A percentile compares a stretch with the other conserved stretches of the same genome.
These are phyloP conservation scores for Colletotrichum sp. DNA, from an alignment of 2,329 filamentous ascomycete genomes.

Conservation along the genomic window DNA sequence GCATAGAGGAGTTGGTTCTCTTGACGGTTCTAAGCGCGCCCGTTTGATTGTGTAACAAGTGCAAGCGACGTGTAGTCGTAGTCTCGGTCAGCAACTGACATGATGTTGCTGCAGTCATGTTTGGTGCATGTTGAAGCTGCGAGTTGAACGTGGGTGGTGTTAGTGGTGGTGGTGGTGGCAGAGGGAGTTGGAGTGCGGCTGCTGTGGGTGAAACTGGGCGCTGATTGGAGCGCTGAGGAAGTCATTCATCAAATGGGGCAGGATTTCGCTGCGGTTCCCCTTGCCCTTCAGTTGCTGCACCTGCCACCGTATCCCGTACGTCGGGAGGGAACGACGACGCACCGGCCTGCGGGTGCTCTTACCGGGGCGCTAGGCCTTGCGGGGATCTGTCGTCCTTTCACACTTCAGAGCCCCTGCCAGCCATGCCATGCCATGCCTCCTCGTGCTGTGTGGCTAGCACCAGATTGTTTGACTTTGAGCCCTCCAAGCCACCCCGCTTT, in stretches of 20 bases:
- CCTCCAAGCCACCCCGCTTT: conserved; percentile 13
- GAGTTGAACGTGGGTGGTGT: neutral
- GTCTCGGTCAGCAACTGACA: neutral
- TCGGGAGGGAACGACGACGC: neutral
- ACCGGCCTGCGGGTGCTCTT: neutral
- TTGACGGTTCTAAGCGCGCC: neutral
- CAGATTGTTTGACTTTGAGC: neutral
- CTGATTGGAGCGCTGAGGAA: neutral
- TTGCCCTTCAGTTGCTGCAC: neutral
- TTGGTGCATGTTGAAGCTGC: neutral
- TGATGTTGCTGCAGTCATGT: neutral
- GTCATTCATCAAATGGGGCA: neutral
- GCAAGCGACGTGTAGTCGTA: neutral
- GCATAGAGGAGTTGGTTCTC: neutral
- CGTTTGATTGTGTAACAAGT: neutral
- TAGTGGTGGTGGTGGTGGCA: neutral
- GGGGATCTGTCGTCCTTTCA: neutral
- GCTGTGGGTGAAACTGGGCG: neutral
- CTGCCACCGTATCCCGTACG: neutral
- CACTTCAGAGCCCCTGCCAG: neutral
- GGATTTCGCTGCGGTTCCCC: neutral
- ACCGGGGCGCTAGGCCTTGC: neutral
- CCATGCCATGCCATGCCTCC: neutral
- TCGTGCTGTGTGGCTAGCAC: neutral
- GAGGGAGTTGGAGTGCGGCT: neutral